phyloP scores from a whole-genome alignment of 208 protist genomes.

The Phytomonas sp. region DNA sequence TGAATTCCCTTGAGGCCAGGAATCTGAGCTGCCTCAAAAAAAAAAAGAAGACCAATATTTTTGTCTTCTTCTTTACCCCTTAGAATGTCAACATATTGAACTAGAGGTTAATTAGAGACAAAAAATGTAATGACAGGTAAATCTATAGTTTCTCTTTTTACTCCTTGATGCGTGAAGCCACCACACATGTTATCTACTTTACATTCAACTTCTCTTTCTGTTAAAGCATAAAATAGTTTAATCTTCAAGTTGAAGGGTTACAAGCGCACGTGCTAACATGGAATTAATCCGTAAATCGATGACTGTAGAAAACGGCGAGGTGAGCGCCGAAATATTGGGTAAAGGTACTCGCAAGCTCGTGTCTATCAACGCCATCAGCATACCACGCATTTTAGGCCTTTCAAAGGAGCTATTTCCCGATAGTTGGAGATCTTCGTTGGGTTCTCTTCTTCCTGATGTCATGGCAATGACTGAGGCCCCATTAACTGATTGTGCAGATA shows the following conservation, averaged over 20 bases:
- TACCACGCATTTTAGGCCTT: constrained; percentile 15
- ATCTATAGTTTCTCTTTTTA: neutral
- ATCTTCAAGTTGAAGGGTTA: neutral
- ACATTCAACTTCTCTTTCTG: neutral
- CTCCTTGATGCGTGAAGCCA: neutral
- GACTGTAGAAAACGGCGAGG: neutral
- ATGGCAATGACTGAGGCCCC: constrained; percentile 28
- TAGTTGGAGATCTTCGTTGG: constrained; percentile 16
- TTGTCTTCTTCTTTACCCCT: neutral
- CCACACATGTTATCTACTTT: neutral
- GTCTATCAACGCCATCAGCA: constrained; percentile 17
- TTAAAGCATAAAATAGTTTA: neutral
- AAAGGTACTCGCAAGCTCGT: constrained; percentile 14
- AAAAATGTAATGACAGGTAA: neutral
- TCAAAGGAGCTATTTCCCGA: constrained; percentile 13
- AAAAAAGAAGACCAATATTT: neutral
- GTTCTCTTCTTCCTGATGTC: constrained; percentile 16
- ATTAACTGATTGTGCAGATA: constrained; percentile 14
- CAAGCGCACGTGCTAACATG: constrained; percentile 6
- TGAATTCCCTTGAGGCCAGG: neutral
- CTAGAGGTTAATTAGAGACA: neutral
- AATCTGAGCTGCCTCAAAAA: neutral
- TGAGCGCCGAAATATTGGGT: neutral
- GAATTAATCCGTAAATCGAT: neutral
- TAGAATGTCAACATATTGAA: neutral